Conservation (phyloP, 192 early-diverging fungal genomes). For the Entomortierella lignicola region DNA sequence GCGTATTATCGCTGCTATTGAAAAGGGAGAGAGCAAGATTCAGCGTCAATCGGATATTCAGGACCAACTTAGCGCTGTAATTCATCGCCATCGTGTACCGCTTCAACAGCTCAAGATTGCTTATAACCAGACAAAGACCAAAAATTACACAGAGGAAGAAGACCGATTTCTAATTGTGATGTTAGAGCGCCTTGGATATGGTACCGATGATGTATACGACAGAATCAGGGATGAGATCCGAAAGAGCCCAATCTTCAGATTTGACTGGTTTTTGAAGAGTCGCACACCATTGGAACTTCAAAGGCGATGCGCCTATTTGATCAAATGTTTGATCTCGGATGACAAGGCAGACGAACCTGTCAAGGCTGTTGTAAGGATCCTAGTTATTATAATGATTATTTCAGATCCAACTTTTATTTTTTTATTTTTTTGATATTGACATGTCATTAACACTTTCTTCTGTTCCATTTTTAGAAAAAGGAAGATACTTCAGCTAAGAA, state of each 20-base stretch:
- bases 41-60: constrained; percentile 85
- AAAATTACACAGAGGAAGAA: constrained; percentile 95
- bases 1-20: constrained; percentile 85
- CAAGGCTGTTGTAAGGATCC: constrained; percentile 8
- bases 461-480: constrained; percentile 29
- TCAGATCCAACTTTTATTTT: too few relatives aligned
- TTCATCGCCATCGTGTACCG: constrained; percentile 79
- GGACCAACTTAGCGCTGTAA: constrained; percentile 80
- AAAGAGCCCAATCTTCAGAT: constrained; percentile 85
- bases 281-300: constrained; percentile 87
- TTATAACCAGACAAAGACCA: constrained; percentile 90
- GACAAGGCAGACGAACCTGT: constrained; percentile 39
- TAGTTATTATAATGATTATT: too few relatives aligned
- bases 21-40: constrained; percentile 88
- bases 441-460: too few relatives aligned
- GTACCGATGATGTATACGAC: constrained; percentile 93
- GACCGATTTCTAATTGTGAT: constrained; percentile 95
- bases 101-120: constrained; percentile 90
- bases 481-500: constrained; percentile 29
- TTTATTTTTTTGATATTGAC: too few relatives aligned
- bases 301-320: constrained; percentile 86
- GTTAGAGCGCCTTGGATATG: constrained; percentile 89
- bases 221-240: constrained; percentile 89
- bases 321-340: constrained; percentile 56
- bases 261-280: constrained; percentile 99